Percentiles rank a stretch among this genome's conserved stretches.
Conservation (phyloP, 2,329 filamentous ascomycete species). For the Orbilia brochopaga region DNA sequence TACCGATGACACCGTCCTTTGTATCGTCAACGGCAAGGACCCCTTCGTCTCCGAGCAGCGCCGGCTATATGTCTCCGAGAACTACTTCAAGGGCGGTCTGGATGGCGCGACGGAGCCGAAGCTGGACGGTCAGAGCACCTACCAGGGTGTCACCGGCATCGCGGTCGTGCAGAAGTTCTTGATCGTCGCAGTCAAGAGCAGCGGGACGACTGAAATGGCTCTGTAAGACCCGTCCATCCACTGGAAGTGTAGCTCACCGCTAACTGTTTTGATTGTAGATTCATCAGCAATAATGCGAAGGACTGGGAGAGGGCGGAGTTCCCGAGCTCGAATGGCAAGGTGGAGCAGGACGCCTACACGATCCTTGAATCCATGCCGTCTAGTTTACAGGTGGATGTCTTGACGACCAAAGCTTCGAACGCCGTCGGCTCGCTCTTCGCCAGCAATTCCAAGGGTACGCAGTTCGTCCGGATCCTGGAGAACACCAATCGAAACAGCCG, state of each 20-base stretch:
- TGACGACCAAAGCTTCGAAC: conserved; percentile 69
- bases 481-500: conserved; percentile 82
- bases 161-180: conserved; percentile 85
- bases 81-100: conserved; percentile 73
- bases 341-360: conserved; percentile 85
- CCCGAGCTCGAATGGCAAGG: conserved; percentile 75
- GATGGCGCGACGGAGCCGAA: conserved; percentile 70
- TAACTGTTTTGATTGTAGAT: conserved; percentile 49
- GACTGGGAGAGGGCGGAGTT: conserved; percentile 94
- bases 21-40: conserved; percentile 76
- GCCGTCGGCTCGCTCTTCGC: conserved; percentile 89
- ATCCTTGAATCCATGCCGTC: conserved; percentile 96
- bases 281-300: conserved; percentile 76
- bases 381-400: conserved; percentile 94
- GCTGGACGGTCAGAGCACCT: conserved; percentile 73
- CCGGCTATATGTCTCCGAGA: conserved; percentile 78
- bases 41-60: conserved; percentile 75
- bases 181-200: conserved; percentile 79
- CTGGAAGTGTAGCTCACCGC: conserved; percentile 1
- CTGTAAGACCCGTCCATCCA: conserved; percentile 66
- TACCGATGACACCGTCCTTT: conserved; percentile 73
- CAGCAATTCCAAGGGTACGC: conserved; percentile 96
- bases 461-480: conserved; percentile 88
- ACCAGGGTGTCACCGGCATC: conserved; percentile 80
- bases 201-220: conserved; percentile 85